Evolutionary conservation across 2,329 filamentous ascomycete species (phyloP).

Genomic region (Claviceps sp.): DNA sequence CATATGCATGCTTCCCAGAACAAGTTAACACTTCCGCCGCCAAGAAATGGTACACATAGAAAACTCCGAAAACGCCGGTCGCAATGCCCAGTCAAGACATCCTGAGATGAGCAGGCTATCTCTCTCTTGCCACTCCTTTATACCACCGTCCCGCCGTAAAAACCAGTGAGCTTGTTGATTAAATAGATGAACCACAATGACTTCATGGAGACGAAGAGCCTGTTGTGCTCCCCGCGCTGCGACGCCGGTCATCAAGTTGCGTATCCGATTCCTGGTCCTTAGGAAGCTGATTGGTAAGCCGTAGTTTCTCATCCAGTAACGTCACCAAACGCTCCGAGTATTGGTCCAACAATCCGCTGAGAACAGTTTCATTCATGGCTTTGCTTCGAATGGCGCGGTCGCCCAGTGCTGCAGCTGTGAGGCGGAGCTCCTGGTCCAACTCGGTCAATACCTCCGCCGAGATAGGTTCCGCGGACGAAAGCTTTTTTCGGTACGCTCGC

Average conservation of each 20-base stretch:
- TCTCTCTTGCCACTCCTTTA: not conserved
- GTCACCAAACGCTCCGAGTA: conserved; percentile 61
- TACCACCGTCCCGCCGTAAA: not conserved
- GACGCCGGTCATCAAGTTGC: conserved; percentile 17
- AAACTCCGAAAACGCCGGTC: conserved; percentile 6
- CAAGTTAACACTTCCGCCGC: not conserved
- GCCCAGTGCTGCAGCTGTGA: conserved; percentile 48
- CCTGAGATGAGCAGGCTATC: not conserved
- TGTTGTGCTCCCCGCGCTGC: conserved; percentile 21
- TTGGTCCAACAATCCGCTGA: conserved; percentile 56
- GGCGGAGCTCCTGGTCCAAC: conserved; percentile 49
- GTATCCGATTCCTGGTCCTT: conserved; percentile 18
- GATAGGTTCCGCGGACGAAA: conserved; percentile 42
- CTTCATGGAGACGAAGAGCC: conserved; percentile 21
- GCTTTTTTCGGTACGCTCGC: conserved; percentile 49
- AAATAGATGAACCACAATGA: conserved; percentile 3
- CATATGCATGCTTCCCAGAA: conserved; percentile 4
- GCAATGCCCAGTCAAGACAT: not conserved
- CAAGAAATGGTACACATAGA: not conserved
- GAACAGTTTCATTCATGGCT: conserved; percentile 41
- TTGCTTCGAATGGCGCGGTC: conserved; percentile 41
- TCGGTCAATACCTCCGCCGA: conserved; percentile 46
- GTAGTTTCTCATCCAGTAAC: conserved; percentile 59
- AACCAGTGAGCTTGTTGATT: not conserved
- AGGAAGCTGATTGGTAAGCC: conserved; percentile 26